These are phyloP conservation scores for Candida nonsorbophila DNA, from an alignment of 805 yeast genomes.

Conservation along the genomic window DNA sequence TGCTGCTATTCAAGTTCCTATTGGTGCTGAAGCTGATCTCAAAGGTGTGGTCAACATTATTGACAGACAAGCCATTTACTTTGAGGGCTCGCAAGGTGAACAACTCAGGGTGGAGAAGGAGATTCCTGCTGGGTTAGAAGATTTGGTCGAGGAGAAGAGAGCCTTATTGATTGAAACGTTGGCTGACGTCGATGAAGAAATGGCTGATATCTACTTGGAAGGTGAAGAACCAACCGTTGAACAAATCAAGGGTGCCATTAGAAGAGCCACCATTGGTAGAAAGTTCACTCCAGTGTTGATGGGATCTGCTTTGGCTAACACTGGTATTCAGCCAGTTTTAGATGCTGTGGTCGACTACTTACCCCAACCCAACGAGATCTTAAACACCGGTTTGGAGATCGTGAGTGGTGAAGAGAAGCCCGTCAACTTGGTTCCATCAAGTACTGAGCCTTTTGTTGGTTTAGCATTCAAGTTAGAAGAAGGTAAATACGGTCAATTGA, in stretches of 20 bases:
- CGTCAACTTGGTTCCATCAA: slow-evolving; percentile 68
- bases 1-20: slow-evolving; percentile 97
- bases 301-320: slow-evolving; percentile 98
- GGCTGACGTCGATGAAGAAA: slow-evolving; percentile 97
- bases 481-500: slow-evolving; percentile 96
- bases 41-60: slow-evolving; percentile 90
- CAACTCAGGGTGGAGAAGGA: slow-evolving; percentile 50
- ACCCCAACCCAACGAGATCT: slow-evolving; percentile 91
- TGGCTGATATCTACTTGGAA: slow-evolving; percentile 87
- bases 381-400: slow-evolving; percentile 84
- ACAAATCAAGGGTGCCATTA: slow-evolving; percentile 83
- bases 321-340: slow-evolving; percentile 90
- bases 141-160: slow-evolving; percentile 86
- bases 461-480: slow-evolving; percentile 98
- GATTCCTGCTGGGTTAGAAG: slow-evolving; percentile 76
- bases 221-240: slow-evolving; percentile 82
- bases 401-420: slow-evolving; percentile 55
- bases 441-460: slow-evolving; percentile 81
- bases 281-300: slow-evolving; percentile 98
- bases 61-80: slow-evolving; percentile 79
- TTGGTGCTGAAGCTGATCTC: slow-evolving; percentile 84
- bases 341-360: slow-evolving; percentile 94
- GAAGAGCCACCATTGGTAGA: slow-evolving; percentile 93
- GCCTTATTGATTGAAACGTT: slow-evolving; percentile 80
- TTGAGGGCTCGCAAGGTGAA: slow-evolving; percentile 91